phyloP scores from a whole-genome alignment of 2,329 filamentous ascomycete species.

The Graphilbum fragrans region DNA sequence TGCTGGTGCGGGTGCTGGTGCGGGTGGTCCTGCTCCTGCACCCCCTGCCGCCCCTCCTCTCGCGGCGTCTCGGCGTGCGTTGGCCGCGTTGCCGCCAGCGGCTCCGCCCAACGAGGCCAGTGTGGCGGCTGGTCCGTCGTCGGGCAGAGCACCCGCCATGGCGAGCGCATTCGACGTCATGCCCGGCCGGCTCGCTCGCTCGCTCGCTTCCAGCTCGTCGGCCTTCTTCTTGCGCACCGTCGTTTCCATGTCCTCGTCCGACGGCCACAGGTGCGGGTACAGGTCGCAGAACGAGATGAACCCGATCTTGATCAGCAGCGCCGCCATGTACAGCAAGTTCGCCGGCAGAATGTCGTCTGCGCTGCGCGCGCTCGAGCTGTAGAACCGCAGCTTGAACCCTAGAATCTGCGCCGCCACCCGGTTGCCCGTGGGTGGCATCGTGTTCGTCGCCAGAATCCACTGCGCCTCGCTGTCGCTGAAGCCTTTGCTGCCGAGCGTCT shows the following conservation, averaged over 20 bases:
- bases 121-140: constrained; percentile 51
- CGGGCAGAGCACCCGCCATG: constrained; percentile 73
- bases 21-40: constrained; percentile 58
- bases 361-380: constrained; percentile 62
- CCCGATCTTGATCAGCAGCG: constrained; percentile 89
- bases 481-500: constrained; percentile 27
- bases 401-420: constrained; percentile 86
- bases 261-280: constrained; percentile 82
- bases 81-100: constrained; percentile 13
- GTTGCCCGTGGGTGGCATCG: constrained; percentile 75
- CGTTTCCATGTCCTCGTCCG: constrained; percentile 72
- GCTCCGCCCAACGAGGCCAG: neutral
- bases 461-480: constrained; percentile 36
- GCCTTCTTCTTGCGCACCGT: constrained; percentile 55
- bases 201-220: constrained; percentile 68
- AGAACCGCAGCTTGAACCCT: constrained; percentile 94
- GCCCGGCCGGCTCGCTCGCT: constrained; percentile 57
- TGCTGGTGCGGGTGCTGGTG: constrained; percentile 31
- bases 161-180: constrained; percentile 72
- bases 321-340: constrained; percentile 84
- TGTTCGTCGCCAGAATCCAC: constrained; percentile 74
- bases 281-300: constrained; percentile 88
- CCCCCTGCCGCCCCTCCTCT: neutral
- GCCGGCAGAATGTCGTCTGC: constrained; percentile 74
- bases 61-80: constrained; percentile 37